A percentile compares a stretch with the other conserved stretches of the same genome.
Conservation (phyloP, 345 rosid species). For the Eucalyptus paniculata region DNA sequence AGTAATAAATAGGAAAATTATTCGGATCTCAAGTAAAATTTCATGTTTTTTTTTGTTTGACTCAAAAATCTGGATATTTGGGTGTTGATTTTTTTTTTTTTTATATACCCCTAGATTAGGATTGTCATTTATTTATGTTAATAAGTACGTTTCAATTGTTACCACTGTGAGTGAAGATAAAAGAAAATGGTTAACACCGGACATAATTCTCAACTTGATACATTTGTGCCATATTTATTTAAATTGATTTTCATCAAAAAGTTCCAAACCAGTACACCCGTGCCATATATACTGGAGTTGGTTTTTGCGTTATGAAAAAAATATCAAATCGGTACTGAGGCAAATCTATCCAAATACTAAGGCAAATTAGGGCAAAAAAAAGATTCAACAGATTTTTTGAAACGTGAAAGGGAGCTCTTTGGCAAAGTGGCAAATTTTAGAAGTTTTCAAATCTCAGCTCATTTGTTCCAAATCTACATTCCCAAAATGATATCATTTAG, state of each 20-base stretch:
- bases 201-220: background rate
- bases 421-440: background rate
- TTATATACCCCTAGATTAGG: background rate
- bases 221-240: background rate
- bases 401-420: background rate
- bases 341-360: background rate
- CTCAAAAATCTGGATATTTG: background rate
- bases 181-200: background rate
- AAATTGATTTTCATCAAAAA: background rate
- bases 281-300: no score
- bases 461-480: background rate
- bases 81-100: background rate
- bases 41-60: background rate
- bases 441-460: background rate
- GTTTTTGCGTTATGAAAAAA: background rate
- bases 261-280: rapidly evolving
- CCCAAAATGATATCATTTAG: background rate
- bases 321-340: background rate
- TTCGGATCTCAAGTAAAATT: background rate
- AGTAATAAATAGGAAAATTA: background rate
- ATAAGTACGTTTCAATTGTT: background rate
- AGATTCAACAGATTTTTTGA: background rate
- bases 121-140: background rate
- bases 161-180: background rate
- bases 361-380: background rate